Percentiles rank a stretch among this genome's conserved stretches.
These are phyloP conservation scores for Colletotrichum sp. DNA, from an alignment of 2,329 filamentous ascomycete species.

Conservation along the genomic window DNA sequence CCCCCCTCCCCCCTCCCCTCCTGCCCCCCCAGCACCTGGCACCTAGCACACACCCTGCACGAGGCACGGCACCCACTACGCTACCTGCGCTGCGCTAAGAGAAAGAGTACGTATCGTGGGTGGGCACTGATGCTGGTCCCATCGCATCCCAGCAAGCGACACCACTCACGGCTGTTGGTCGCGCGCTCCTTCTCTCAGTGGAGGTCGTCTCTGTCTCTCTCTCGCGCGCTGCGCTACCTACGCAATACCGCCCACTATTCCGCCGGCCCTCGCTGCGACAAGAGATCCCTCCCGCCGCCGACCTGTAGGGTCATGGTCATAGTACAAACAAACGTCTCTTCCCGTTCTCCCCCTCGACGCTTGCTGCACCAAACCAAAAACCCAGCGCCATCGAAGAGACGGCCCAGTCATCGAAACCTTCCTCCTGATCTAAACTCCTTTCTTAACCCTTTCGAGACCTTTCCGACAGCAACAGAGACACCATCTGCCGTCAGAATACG, in stretches of 20 bases:
- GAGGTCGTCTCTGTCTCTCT: not conserved
- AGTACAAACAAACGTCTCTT: not conserved
- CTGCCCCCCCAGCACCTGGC: slow-evolving; percentile 11
- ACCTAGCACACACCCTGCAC: not conserved
- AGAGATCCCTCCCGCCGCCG: slow-evolving; percentile 18
- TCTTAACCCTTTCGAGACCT: not conserved
- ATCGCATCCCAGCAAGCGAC: slow-evolving; percentile 2
- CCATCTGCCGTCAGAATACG: not conserved
- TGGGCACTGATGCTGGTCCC: not conserved
- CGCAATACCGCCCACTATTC: slow-evolving; percentile 16
- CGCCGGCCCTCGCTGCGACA: slow-evolving; percentile 15
- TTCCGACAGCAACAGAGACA: not conserved
- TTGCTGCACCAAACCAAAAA: not conserved
- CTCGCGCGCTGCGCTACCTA: not conserved
- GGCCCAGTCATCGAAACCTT: slow-evolving; percentile 3
- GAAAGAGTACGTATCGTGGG: not conserved
- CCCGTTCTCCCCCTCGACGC: slow-evolving; percentile 1
- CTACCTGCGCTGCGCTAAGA: not conserved
- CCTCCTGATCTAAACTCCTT: not conserved
- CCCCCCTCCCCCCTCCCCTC: not conserved
- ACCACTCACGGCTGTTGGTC: slow-evolving; percentile 5
- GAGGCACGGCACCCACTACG: slow-evolving; percentile 5
- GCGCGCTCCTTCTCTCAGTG: not conserved
- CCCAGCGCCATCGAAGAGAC: slow-evolving; percentile 1
- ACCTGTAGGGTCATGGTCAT: not conserved